Percentiles rank a stretch among this genome's conserved stretches.
phyloP scores from a whole-genome alignment of 805 yeast genomes.

The Blastobotrys americana region DNA sequence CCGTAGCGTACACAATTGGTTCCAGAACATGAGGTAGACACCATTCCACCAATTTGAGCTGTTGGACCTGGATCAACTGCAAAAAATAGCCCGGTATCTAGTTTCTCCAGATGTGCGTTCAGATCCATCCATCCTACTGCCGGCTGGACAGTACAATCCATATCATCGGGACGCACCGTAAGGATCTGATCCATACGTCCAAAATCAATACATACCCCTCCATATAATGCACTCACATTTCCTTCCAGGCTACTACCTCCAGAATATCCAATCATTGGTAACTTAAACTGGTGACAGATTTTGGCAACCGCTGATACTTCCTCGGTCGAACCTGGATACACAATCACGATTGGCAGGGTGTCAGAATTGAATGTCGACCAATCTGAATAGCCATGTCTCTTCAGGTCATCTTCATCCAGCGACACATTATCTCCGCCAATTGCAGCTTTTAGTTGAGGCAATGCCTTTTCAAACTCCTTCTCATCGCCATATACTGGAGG shows the following conservation, averaged over 20 bases:
- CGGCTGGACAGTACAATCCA: conserved; percentile 69
- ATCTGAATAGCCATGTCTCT: conserved; percentile 25
- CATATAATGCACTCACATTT: conserved; percentile 65
- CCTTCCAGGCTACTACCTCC: conserved; percentile 82
- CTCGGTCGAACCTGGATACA: conserved; percentile 58
- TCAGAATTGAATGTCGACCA: conserved; percentile 26
- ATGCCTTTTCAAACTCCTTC: conserved; percentile 39
- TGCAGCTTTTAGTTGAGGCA: conserved; percentile 39
- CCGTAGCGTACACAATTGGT: conserved; percentile 75
- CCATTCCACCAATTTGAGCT: conserved; percentile 73
- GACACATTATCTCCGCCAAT: conserved; percentile 48
- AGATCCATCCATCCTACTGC: conserved; percentile 77
- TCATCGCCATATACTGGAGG: conserved; percentile 17
- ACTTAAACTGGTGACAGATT: conserved; percentile 49
- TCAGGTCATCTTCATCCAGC: conserved; percentile 25
- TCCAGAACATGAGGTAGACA: conserved; percentile 72
- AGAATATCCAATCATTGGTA: conserved; percentile 71
- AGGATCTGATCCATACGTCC: conserved; percentile 53
- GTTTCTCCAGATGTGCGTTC: conserved; percentile 42
- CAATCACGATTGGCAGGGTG: conserved; percentile 45
- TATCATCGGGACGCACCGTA: conserved; percentile 51
- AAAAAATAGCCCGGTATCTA: conserved; percentile 44
- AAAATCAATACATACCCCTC: conserved; percentile 55
- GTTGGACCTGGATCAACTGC: conserved; percentile 82
- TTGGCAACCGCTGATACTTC: conserved; percentile 59